A percentile compares a stretch with the other conserved stretches of the same genome.
phyloP scores from a whole-genome alignment of 495 filamentous ascomycete genomes.

The Hypoxylon crocopeplum region DNA sequence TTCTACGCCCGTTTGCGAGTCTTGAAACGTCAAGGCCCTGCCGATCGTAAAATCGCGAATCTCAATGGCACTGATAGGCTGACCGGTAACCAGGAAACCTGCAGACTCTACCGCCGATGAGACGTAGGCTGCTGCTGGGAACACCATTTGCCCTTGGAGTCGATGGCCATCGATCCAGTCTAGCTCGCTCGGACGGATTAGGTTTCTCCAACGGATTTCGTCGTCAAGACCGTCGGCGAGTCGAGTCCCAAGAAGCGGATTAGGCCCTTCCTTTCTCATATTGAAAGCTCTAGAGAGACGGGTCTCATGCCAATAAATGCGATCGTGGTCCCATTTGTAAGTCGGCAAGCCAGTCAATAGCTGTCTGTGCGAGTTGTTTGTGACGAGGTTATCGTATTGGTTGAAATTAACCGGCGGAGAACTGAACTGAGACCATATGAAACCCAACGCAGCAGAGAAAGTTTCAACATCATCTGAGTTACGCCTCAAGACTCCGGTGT shows the following conservation, averaged over 20 bases:
- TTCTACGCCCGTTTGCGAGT: neutral
- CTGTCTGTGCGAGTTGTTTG: neutral
- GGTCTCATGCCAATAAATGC: neutral
- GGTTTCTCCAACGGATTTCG: neutral
- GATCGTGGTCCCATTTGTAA: neutral
- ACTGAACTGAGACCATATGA: neutral
- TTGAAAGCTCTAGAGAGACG: neutral
- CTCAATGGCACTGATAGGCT: neutral
- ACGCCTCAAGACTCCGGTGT: slow-evolving; percentile 32
- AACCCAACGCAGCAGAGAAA: neutral
- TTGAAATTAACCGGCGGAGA: neutral
- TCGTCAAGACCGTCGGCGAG: neutral
- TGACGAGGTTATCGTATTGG: neutral
- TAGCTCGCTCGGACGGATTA: neutral
- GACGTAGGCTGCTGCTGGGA: neutral
- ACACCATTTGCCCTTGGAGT: neutral
- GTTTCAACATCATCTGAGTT: neutral
- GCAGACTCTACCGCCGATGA: neutral
- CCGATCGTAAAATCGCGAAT: neutral
- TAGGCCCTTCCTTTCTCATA: neutral
- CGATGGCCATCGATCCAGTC: neutral
- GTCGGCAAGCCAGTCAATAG: neutral
- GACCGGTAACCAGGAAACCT: no score
- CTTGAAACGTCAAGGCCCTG: neutral
- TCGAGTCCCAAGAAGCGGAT: neutral